These are phyloP conservation scores for Gliomastix tumulicola DNA, from an alignment of 2,329 filamentous ascomycete species.

Conservation along the genomic window DNA sequence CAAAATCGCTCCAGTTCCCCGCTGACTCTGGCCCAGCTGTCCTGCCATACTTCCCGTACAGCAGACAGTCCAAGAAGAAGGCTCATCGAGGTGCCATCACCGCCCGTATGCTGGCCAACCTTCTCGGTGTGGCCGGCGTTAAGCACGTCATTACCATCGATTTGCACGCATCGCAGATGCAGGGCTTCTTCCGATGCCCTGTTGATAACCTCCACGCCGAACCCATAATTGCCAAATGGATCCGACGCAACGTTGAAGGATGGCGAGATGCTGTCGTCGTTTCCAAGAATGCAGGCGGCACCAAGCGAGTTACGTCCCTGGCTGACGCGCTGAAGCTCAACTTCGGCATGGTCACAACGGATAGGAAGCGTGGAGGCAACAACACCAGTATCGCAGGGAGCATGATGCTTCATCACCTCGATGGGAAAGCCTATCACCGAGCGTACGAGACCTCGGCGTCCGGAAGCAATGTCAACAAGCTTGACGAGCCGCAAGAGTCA, in stretches of 20 bases:
- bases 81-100: slow-evolving; percentile 94
- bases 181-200: slow-evolving; percentile 96
- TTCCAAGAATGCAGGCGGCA: slow-evolving; percentile 96
- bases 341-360: slow-evolving; percentile 92
- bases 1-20: slow-evolving; percentile 9
- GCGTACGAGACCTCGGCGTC: slow-evolving; percentile 25
- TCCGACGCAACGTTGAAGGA: slow-evolving; percentile 75
- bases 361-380: slow-evolving; percentile 61
- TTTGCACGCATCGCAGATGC: slow-evolving; percentile 96
- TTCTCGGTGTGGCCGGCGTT: slow-evolving; percentile 87
- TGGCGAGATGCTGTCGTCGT: slow-evolving; percentile 94
- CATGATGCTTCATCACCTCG: slow-evolving; percentile 65
- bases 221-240: slow-evolving; percentile 92
- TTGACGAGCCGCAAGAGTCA: slow-evolving; percentile 15
- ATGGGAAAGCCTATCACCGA: slow-evolving; percentile 45
- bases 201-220: slow-evolving; percentile 97
- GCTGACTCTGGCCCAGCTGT: slow-evolving; percentile 50
- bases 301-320: slow-evolving; percentile 91
- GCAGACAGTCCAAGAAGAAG: slow-evolving; percentile 98
- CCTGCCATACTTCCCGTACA: slow-evolving; percentile 97
- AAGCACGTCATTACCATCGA: slow-evolving; percentile 98
- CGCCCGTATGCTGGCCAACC: slow-evolving; percentile 92
- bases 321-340: slow-evolving; percentile 95
- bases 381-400: slow-evolving; percentile 75
- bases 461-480: slow-evolving; percentile 12